Base-by-base conservation (phyloP, 805 yeast genomes). In the Ogataea zsoltii region DNA sequence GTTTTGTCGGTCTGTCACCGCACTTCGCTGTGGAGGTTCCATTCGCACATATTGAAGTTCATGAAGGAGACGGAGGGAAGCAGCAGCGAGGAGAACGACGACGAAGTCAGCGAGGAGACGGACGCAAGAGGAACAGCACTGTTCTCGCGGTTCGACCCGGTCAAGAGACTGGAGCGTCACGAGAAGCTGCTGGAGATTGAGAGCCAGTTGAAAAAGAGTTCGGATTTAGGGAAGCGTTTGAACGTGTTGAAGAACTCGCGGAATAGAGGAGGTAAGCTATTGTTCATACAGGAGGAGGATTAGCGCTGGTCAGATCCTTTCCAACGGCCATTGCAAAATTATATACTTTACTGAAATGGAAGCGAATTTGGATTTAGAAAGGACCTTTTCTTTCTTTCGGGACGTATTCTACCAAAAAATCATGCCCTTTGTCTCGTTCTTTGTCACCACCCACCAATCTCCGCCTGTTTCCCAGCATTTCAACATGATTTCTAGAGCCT, bases 21-120 rank as follows among this genome's bases (percentile, higher is more conserved):
- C 53, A 85, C 96, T 3, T 88, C 95, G 5, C 70, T 91, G 51
- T 91, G 97, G 97, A 87, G 87, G 63, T 91, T 88, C 71, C 98
- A 91, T 65, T 79, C 84, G 50, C 77, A 80, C 56, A 77, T 91
- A 46, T 72, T 91, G 53, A 90, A 89, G 63, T 88, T 91, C 60
- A 41, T 28, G 7, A 23, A 13, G 15, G 23, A 17, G 45, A 30
- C 38, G 51, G 39, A 31, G 4, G 43, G 37, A 3, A 42, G 38
- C 11, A 33, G 35, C 13, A 46, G 35, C 13, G 44, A 38, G 18
- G 40, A 16, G n/a, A 52, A 45, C 28, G 46, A 32, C 7, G 37
- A 38, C 33, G 45, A 45, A 12, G 45, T 43, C 7, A 42, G 33
- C 30, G 41, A 38, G 10, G 40, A 17, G 16, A 6, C 6, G 16